Percentiles rank a stretch among this genome's conserved stretches.
phyloP scores from a whole-genome alignment of 2,329 filamentous ascomycete genomes.

The Beauveria varroae region DNA sequence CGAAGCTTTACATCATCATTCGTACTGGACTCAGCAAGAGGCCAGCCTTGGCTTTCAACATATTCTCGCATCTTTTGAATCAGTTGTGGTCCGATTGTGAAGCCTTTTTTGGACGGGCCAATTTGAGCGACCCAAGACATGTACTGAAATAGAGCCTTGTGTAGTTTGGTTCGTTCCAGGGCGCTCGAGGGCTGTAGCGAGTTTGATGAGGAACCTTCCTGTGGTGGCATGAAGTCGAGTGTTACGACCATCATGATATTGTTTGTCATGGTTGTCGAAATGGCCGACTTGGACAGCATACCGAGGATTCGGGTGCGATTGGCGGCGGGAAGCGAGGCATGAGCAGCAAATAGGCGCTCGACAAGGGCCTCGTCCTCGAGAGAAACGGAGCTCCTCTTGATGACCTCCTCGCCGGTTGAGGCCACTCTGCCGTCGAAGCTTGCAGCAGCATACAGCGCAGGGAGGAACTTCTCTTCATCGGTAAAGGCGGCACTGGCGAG shows the following conservation, averaged over 20 bases:
- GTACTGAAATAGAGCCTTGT: constrained; percentile 76
- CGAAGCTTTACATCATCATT: constrained; percentile 60
- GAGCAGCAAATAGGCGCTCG: constrained; percentile 61
- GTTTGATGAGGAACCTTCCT: constrained; percentile 6
- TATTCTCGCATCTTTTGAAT: constrained; percentile 65
- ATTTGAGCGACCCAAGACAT: constrained; percentile 80
- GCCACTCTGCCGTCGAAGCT: constrained; percentile 76
- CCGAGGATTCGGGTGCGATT: constrained; percentile 71
- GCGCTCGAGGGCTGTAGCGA: constrained; percentile 40
- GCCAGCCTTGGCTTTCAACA: constrained; percentile 79
- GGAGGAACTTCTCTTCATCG: constrained; percentile 75
- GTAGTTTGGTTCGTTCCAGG: constrained; percentile 70
- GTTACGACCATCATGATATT: constrained; percentile 64
- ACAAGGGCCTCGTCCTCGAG: constrained; percentile 63
- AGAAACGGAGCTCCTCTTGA: constrained; percentile 71
- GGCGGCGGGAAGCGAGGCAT: constrained; percentile 63
- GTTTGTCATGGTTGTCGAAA: constrained; percentile 61
- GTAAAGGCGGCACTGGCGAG: constrained; percentile 80
- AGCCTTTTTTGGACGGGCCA: constrained; percentile 49
- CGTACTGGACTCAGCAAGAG: constrained; percentile 50
- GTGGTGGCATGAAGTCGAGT: constrained; percentile 46
- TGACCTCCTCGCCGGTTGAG: constrained; percentile 77
- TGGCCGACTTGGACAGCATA: constrained; percentile 68
- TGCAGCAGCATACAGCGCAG: constrained; percentile 74
- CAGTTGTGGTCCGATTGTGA: constrained; percentile 61